Conservation (phyloP, 306 rosid species). For the Quercus parvula region DNA sequence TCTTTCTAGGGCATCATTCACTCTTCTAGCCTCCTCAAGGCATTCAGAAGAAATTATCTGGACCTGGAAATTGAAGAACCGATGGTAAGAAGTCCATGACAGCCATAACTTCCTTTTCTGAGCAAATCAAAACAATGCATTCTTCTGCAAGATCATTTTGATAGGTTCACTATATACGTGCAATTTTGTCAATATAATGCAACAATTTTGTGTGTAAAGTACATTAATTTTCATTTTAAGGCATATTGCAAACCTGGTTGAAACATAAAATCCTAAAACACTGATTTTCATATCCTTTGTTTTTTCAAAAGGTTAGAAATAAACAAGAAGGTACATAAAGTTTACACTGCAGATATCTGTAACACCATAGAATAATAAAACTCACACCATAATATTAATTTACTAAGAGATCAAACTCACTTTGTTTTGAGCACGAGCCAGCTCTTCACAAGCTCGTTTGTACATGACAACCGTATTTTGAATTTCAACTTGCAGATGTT, state of each 20-base stretch:
- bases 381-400: slow-evolving; percentile 29
- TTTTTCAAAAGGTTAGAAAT: neutral
- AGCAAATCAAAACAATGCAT: slow-evolving; percentile 2
- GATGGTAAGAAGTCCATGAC: slow-evolving; percentile 4
- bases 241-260: neutral
- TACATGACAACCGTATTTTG: slow-evolving; percentile 74
- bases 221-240: neutral
- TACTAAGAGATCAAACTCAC: slow-evolving; percentile 34
- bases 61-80: slow-evolving; percentile 42
- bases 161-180: slow-evolving; percentile 14
- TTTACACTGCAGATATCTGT: slow-evolving; percentile 6
- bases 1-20: slow-evolving; percentile 61
- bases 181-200: slow-evolving; percentile 8
- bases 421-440: slow-evolving; percentile 70
- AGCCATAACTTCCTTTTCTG: slow-evolving; percentile 13
- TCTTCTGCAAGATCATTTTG: slow-evolving; percentile 16
- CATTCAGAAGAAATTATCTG: slow-evolving; percentile 68
- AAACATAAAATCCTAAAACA: slow-evolving; percentile 7
- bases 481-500: slow-evolving; percentile 64
- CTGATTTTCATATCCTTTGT: neutral
- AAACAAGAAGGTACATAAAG: neutral
- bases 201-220: slow-evolving; percentile 3
- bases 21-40: slow-evolving; percentile 66
- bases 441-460: slow-evolving; percentile 67
- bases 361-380: slow-evolving; percentile 14